phyloP scores from a whole-genome alignment of 1,284 basidiomycete species.

The Puccinia horiana region DNA sequence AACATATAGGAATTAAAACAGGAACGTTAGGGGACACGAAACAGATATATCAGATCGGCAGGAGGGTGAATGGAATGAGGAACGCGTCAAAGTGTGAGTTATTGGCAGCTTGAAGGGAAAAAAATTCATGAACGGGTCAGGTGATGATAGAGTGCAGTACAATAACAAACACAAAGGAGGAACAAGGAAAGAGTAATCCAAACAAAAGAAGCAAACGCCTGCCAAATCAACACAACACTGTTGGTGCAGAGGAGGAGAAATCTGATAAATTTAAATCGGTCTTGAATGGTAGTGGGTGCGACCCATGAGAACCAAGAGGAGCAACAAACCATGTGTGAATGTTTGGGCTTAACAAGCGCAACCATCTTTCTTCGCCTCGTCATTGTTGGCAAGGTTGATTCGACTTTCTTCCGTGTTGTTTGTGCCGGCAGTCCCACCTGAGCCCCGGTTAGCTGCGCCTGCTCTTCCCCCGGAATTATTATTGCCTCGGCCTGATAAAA shows the following conservation, averaged over 20 bases:
- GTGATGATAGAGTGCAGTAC: not conserved
- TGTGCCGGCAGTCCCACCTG: slow-evolving; percentile 61
- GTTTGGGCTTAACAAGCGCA: slow-evolving; percentile 87
- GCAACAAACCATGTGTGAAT: slow-evolving; percentile 78
- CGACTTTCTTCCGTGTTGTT: slow-evolving; percentile 61
- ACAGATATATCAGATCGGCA: not conserved
- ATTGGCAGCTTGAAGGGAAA: not conserved
- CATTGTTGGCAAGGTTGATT: slow-evolving; percentile 72
- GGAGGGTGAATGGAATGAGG: not conserved
- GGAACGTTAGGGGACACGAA: not conserved
- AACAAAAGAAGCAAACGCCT: not conserved
- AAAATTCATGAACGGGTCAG: not conserved
- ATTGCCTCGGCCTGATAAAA: slow-evolving; percentile 72
- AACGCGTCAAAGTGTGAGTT: not conserved
- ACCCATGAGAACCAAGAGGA: slow-evolving; percentile 59
- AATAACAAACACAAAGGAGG: not conserved
- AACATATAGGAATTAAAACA: not conserved
- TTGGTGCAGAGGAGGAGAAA: not conserved
- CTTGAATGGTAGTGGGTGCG: not conserved
- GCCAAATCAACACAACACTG: not conserved
- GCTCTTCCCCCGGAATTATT: slow-evolving; percentile 62
- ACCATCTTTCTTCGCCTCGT: slow-evolving; percentile 70
- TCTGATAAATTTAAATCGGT: not conserved
- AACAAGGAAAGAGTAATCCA: not conserved
- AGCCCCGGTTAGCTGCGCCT: slow-evolving; percentile 65